Evolutionary conservation across 495 filamentous ascomycete species (phyloP).

Genomic region (Sordaria brevicollis): DNA sequence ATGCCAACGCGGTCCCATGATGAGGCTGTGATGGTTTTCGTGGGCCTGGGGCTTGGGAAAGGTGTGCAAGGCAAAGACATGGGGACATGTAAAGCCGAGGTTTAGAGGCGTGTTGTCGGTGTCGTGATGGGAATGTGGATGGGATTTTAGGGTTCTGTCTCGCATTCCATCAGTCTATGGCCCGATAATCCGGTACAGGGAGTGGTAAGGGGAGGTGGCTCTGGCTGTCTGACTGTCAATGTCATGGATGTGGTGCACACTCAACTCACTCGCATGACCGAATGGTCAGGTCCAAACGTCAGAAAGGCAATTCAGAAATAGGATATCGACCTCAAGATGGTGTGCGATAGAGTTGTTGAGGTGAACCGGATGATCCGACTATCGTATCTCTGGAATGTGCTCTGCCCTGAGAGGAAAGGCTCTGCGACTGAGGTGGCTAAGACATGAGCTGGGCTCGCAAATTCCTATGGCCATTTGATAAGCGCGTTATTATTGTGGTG

Average conservation of each 20-base stretch:
- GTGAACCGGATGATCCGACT: neutral
- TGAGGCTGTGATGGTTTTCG: neutral
- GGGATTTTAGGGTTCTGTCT: neutral
- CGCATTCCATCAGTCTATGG: neutral
- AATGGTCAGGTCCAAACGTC: neutral
- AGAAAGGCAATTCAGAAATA: neutral
- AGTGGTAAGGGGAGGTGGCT: neutral
- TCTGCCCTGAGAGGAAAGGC: neutral
- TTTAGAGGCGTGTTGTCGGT: neutral
- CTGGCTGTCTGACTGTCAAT: neutral
- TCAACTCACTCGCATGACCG: neutral
- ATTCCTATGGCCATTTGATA: neutral
- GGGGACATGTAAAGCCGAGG: neutral
- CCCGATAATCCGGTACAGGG: neutral
- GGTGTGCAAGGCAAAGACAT: neutral
- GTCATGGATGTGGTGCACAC: neutral
- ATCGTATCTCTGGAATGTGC: neutral
- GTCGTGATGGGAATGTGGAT: neutral
- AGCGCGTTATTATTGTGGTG: neutral
- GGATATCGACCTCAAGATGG: neutral
- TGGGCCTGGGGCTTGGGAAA: neutral
- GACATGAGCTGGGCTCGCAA: neutral
- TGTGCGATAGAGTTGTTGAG: neutral
- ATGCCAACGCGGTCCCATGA: neutral
- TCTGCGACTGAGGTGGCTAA: neutral